Evolutionary conservation across 1,139 yeast genomes (phyloP), one percentile per base, ranked within the genome.

Genomic region (Zygoascus sp.): DNA sequence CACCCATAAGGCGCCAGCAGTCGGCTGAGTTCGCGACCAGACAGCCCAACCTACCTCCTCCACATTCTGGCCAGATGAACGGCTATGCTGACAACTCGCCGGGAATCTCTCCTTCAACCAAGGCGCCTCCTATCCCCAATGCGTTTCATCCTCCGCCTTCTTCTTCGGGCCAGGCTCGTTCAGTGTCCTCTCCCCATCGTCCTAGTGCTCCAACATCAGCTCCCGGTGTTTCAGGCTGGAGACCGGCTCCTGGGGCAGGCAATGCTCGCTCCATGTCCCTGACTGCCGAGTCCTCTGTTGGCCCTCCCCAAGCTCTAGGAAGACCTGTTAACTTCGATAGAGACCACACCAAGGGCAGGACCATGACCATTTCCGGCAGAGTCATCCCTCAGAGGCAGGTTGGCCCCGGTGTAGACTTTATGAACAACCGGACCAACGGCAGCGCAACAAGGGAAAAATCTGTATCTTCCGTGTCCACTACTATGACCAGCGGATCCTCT

Each of bases 341-440:
- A 4, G 60, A 53, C 8, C 45, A 51, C 13, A 53, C 53, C 35
- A 42, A 42, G 40, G 17, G 15, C 20, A 17, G 40, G 28, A 54
- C 55, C 17, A 58, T 56, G 55, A 61, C 65, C 3, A 42, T 58
- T 50, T 58, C 62, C 34, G 65, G 65, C 4, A 47, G 65, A 21
- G 62, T 61, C 11, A 60, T 61, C 28, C 65, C 64, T 2, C 60
- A 59, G 39, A 48, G 63, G n/a, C 58, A 56, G 40, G 25, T 37
- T 2, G 43, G 43, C 6, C 30, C 41, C 2, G 43, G 43, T 10
- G 36, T 40, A 13, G 43, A 40, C 8, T 20, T 40, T n/a, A 40
- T 40, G 43, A 5, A 10, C 8, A 20, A 9, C 20, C 22, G 39
- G 6, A 5, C 39, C 13, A 35, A 35, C 20, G 15, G 17, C 16